Evolutionary conservation across 352 stramenopile genomes (phyloP), one percentile per base, ranked within the genome.

Genomic region (Phytophthora aleatoria): DNA sequence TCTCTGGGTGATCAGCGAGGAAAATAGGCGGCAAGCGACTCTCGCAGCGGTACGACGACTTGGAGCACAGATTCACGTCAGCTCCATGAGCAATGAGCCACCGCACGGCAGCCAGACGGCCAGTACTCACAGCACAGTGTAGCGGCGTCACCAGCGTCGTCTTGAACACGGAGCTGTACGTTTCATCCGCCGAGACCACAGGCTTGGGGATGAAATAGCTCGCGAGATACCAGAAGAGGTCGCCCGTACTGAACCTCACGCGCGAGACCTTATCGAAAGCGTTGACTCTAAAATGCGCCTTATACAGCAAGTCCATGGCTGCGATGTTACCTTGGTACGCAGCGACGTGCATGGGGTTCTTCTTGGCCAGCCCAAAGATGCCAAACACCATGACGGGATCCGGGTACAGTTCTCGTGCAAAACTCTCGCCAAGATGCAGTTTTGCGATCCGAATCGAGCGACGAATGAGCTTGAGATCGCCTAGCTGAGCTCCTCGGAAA

Each of bases 331-430:
- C 85, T 51, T 90, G 81, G 53, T 91, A 91, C 13, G 87, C 87
- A 1, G 87, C 87, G 5, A 95, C 82, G 30, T 95, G 87, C 80
- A 95, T 85, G 26, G 87, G 87, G 49, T 95, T 93, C 63, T 95
- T 95, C 61, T 79, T 87, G 16, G 85, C 86, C 27, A 83, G 78
- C n/a, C 79, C 74, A 59, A 91, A 90, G n/a, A 89, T 81, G 45
- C 81, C 71, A 16, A 91, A 76, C 45, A 83, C 68, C 55, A 95
- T 81, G 31, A 75, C 71, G 10, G 85, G 78, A 38, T 92, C 85
- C 2, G 76, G 73, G 50, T 92, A 95, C 57, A 93, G 57, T 13
- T 90, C 77, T 28, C 61, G 64, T 3, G 82, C 79, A 57, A 93
- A 95, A 24, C 50, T 63, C 2, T 71, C 51, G 2, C 85, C 87